phyloP scores from a whole-genome alignment of 176 grass and related monocot species.

The Rhynchospora breviuscula region DNA sequence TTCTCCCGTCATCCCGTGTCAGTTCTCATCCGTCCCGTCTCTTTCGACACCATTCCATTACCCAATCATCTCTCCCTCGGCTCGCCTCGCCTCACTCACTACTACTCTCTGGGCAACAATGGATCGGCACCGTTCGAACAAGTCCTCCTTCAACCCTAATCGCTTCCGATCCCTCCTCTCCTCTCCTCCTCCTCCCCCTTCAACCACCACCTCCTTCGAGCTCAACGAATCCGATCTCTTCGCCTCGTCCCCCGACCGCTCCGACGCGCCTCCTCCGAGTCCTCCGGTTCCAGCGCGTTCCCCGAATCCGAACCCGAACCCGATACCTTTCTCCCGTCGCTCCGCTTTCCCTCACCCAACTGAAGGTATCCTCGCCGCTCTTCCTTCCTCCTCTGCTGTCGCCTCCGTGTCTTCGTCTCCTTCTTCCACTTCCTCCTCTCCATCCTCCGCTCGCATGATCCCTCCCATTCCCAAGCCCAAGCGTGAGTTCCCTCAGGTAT shows the following conservation, averaged over 20 bases:
- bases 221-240: constrained; percentile 70
- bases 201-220: constrained; percentile 45
- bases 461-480: constrained; percentile 47
- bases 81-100: not conserved
- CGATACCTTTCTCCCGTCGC: constrained; percentile 16
- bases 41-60: not conserved
- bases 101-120: constrained; percentile 15
- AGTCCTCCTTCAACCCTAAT: constrained; percentile 30
- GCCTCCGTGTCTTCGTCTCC: constrained; percentile 39
- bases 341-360: constrained; percentile 35
- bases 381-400: constrained; percentile 28
- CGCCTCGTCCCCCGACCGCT: constrained; percentile 32
- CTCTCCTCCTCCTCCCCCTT: constrained; percentile 18
- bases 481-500: constrained; percentile 26
- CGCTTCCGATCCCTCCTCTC: constrained; percentile 47
- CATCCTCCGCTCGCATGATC: constrained; percentile 53
- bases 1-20: not conserved
- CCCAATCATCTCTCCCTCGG: too few species aligned
- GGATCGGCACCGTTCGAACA: constrained; percentile 42
- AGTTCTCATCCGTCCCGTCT: not conserved
- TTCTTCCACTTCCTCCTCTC: constrained; percentile 44
- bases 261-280: constrained; percentile 32
- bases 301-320: constrained; percentile 2
- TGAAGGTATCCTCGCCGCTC: constrained; percentile 58
- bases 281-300: constrained; percentile 14